Evolutionary conservation across 2,329 filamentous ascomycete species (phyloP).

Genomic region (Aspergillus caelatus): DNA sequence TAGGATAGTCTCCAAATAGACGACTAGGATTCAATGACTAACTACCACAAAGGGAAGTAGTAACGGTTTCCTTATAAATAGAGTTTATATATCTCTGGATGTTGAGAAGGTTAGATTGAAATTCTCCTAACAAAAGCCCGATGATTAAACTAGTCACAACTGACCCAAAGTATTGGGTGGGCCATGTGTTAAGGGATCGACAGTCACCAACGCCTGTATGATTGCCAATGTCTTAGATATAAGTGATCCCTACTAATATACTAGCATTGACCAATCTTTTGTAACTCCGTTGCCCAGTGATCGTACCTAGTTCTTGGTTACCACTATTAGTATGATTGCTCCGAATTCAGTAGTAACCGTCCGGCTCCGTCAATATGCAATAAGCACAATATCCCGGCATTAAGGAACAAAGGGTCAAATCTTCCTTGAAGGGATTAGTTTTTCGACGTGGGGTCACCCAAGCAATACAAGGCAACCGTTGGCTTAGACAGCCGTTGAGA

Average conservation of each 20-base stretch:
- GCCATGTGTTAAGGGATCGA: not conserved
- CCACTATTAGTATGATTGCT: too few species aligned
- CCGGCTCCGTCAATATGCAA: too few species aligned
- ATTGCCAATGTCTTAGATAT: not conserved
- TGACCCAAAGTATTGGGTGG: not conserved
- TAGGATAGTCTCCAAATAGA: not conserved
- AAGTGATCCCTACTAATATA: not conserved
- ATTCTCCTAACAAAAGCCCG: not conserved
- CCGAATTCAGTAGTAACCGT: too few species aligned
- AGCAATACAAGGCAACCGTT: not conserved
- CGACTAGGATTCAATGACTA: not conserved
- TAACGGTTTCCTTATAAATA: not conserved
- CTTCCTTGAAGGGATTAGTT: not conserved
- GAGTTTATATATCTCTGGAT: not conserved
- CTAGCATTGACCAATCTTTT: too few species aligned
- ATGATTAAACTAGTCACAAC: not conserved
- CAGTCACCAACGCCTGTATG: not conserved
- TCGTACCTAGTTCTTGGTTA: too few species aligned
- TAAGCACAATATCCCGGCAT: too few species aligned
- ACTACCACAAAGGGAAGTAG: not conserved
- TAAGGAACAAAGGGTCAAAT: too few species aligned
- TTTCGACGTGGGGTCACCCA: not conserved
- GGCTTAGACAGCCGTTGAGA: not conserved
- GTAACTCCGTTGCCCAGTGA: too few species aligned
- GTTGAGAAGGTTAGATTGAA: not conserved